Conservation (phyloP, 140 eudicot genomes). For the Senecio squalidus region DNA sequence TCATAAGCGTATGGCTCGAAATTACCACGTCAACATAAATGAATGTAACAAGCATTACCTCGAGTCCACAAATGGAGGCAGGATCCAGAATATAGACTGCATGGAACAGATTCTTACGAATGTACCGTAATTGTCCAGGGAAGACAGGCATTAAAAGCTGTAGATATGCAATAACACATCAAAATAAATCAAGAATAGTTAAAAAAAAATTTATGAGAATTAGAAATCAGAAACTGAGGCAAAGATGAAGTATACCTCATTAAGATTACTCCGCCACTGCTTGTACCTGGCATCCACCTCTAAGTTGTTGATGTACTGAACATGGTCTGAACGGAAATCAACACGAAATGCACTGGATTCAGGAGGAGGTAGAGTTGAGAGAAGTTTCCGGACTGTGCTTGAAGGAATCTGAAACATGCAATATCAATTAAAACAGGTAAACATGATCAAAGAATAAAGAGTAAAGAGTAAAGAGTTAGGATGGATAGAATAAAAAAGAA, state of each 20-base stretch:
- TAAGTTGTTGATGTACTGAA: conserved; percentile 83
- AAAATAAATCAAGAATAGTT: background rate
- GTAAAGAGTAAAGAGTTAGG: background rate
- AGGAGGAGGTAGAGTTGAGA: conserved; percentile 69
- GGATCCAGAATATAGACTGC: conserved; percentile 92
- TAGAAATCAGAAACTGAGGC: background rate
- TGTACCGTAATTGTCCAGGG: conserved; percentile 97
- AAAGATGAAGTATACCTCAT: conserved; percentile 56
- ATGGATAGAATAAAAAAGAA: background rate
- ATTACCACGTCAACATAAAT: too few relatives aligned
- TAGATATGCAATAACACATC: conserved; percentile 5
- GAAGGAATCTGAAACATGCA: conserved; percentile 58
- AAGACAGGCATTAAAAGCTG: conserved; percentile 95
- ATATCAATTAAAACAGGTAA: background rate
- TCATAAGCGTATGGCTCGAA: too few relatives aligned
- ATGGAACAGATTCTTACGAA: conserved; percentile 87
- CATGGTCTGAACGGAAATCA: conserved; percentile 90
- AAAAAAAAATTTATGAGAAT: background rate
- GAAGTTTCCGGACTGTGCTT: conserved; percentile 56
- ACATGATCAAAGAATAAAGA: too few relatives aligned
- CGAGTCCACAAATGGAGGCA: conserved; percentile 84
- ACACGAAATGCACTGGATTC: conserved; percentile 73
- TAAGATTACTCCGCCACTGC: conserved; percentile 85
- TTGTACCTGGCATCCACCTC: conserved; percentile 84
- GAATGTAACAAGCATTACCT: conserved; percentile 47